A percentile compares a stretch with the other conserved stretches of the same genome.
Conservation (phyloP, 441 rosid species). For the Gossypium schwendimanii region DNA sequence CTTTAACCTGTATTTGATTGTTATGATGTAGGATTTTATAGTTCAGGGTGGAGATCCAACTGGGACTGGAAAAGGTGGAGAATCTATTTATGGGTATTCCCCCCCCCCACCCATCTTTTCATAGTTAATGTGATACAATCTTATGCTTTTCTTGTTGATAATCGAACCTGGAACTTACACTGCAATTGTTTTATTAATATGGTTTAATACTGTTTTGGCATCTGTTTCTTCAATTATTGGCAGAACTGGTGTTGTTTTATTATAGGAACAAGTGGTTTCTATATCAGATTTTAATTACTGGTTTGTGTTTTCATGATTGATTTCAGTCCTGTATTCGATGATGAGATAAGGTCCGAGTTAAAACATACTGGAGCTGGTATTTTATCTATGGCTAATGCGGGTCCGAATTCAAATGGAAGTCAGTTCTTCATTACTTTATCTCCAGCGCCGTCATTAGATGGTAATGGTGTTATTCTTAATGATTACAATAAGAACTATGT, state of each 20-base stretch:
- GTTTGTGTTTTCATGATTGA: background rate
- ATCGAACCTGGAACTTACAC: background rate
- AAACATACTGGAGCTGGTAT: constrained; percentile 97
- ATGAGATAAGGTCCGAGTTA: constrained; percentile 74
- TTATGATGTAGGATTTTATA: constrained; percentile 66
- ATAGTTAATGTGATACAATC: background rate
- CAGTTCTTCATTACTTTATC: constrained; percentile 90
- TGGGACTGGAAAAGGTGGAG: constrained; percentile 93
- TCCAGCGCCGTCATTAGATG: constrained; percentile 77
- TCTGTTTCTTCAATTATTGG: background rate
- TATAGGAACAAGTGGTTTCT: background rate
- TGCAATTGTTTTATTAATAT: background rate
- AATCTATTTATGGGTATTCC: constrained; percentile 79
- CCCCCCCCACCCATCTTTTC: background rate
- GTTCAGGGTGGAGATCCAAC: constrained; percentile 99
- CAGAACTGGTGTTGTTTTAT: background rate
- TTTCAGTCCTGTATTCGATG: constrained; percentile 66
- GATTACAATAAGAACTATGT: background rate
- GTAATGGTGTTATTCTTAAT: constrained; percentile 28
- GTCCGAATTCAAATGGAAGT: constrained; percentile 89
- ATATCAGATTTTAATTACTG: background rate
- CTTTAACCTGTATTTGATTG: constrained; percentile 3
- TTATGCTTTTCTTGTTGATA: background rate
- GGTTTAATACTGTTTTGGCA: background rate
- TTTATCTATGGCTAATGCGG: constrained; percentile 95